Evolutionary conservation across 1,284 basidiomycete species (phyloP).

Genomic region (Cerrena zonata): DNA sequence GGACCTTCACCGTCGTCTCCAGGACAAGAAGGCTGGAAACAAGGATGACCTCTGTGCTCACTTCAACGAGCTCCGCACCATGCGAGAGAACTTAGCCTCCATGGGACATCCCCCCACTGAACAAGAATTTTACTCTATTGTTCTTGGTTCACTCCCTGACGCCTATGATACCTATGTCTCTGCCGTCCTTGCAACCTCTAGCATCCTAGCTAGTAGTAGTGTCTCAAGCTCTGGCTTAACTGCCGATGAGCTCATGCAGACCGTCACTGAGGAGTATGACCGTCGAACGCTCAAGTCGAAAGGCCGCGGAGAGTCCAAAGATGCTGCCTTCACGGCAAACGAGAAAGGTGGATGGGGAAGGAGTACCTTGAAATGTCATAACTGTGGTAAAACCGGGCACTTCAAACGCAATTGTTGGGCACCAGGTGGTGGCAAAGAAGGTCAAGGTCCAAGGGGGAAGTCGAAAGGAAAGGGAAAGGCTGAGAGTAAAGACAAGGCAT

Average conservation of each 20-base stretch:
- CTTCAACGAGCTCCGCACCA: constrained; percentile 13
- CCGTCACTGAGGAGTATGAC: constrained; percentile 15
- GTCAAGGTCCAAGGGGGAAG: constrained; percentile 16
- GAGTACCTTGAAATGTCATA: constrained; percentile 16
- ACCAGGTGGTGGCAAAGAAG: constrained; percentile 26
- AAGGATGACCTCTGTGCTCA: constrained; percentile 17
- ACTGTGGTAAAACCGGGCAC: constrained; percentile 23
- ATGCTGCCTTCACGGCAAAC: constrained; percentile 10
- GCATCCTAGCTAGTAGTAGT: constrained; percentile 2
- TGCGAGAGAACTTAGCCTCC: constrained; percentile 18
- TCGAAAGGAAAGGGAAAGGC: constrained; percentile 12
- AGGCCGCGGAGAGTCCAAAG: not conserved
- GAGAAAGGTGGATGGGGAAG: constrained; percentile 5
- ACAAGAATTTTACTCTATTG: constrained; percentile 13
- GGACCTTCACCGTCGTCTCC: constrained; percentile 16
- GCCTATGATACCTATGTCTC: constrained; percentile 14
- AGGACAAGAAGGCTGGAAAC: constrained; percentile 14
- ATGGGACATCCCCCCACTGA: constrained; percentile 15
- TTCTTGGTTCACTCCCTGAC: constrained; percentile 15
- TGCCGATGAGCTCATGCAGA: constrained; percentile 12
- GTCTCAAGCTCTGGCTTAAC: no score
- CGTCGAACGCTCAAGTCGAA: constrained; percentile 7
- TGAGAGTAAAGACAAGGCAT: constrained; percentile 2
- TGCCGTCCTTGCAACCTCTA: constrained; percentile 5
- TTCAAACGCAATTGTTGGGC: constrained; percentile 22